Evolutionary conservation across 805 yeast species (phyloP), one percentile per base, ranked within the genome.

Genomic region (Lipomyces orientalis): DNA sequence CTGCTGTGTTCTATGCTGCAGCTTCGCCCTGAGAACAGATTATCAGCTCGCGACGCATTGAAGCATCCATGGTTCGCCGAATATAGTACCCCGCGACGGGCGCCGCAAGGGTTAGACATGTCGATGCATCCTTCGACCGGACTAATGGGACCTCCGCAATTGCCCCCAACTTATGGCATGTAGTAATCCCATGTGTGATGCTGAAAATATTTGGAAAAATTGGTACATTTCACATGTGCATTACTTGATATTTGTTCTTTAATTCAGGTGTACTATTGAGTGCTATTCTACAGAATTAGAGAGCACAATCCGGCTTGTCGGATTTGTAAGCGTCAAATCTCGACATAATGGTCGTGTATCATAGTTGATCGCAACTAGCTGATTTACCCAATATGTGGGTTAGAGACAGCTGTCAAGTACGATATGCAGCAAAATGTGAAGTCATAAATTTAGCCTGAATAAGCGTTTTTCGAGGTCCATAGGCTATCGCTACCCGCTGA

Each of bases 31-130:
- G 88, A 85, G 68, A 77, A 77, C 68, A 79, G 89, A 62, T 79
- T 86, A 12, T 78, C 85, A 33, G 88, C 88, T 4, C 78, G 82
- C 49, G 86, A 83, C 68, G 87, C 88, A 3, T 75, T 86, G 65
- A 83, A 81, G 67, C 88, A 89, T 76, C 90, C 91, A 10, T 88
- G 97, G 97, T 91, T 91, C 76, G 88, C 87, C 64, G 97, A 91
- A 73, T 88, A 85, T 67, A 82, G 87, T 65, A 16, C 64, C 46
- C 25, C 25, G 34, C 31, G 55, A 55, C 55, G 37, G 46, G n/a
- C 49, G 25, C 31, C 64, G 33, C 54, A 33, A 33, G 67, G 58
- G 33, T 37, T 59, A 62, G 56, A 59, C 22, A 25, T 52, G 37
- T 14, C 49, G 16, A 35, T 61, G 31, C 64, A 54, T 54, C 19